Evolutionary conservation across 257 asterid genomes (phyloP).

Genomic region (Sherardia arvensis): DNA sequence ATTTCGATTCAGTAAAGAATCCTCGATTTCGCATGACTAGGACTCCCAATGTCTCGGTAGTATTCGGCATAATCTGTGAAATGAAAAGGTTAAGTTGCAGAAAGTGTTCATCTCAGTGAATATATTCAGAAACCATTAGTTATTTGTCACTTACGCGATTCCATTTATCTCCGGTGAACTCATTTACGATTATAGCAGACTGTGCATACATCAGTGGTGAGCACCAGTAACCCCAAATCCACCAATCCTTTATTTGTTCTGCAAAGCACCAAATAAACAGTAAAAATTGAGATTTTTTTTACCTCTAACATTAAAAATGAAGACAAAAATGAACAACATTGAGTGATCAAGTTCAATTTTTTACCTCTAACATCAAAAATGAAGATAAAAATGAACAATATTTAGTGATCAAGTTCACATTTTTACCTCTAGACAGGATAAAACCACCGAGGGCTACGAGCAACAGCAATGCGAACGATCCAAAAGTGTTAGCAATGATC

Average conservation of each 20-base stretch:
- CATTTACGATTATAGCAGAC: slow-evolving; percentile 54
- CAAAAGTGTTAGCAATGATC: slow-evolving; percentile 67
- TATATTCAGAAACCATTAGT: neutral
- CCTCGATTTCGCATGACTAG: slow-evolving; percentile 19
- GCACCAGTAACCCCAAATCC: slow-evolving; percentile 73
- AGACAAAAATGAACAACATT: neutral
- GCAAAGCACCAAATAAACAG: neutral
- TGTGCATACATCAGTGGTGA: slow-evolving; percentile 63
- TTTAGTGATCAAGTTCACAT: neutral
- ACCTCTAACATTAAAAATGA: too few relatives aligned
- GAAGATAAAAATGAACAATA: neutral
- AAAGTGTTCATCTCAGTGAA: neutral
- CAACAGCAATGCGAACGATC: slow-evolving; percentile 40
- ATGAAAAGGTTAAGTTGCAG: neutral
- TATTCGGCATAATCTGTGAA: slow-evolving; percentile 11
- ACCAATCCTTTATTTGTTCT: slow-evolving; percentile 62
- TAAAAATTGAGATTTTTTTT: too few relatives aligned
- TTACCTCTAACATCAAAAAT: slow-evolving; percentile 58
- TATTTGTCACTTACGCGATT: slow-evolving; percentile 28
- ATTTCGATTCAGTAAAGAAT: slow-evolving; percentile 23
- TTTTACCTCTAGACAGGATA: slow-evolving; percentile 55
- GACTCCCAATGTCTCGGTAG: slow-evolving; percentile 23
- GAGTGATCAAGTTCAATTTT: slow-evolving; percentile 1
- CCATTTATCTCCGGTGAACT: slow-evolving; percentile 59
- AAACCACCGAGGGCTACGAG: slow-evolving; percentile 56